Evolutionary conservation across 2,329 filamentous ascomycete species (phyloP), one percentile per base, ranked within the genome.

Genomic region (Fragosphaeria purpurea): DNA sequence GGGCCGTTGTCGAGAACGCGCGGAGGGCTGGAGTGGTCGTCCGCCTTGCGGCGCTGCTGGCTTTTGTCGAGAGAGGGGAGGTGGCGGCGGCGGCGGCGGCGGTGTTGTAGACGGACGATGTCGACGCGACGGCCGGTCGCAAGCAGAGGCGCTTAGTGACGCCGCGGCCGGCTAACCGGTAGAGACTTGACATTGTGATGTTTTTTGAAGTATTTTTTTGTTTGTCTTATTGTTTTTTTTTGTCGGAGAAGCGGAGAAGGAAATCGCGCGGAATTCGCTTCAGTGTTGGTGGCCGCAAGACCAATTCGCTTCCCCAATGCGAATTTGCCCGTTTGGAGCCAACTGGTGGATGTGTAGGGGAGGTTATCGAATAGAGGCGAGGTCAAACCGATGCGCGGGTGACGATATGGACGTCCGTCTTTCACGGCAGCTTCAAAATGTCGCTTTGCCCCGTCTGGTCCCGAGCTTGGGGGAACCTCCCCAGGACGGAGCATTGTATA

Each of bases 131-230:
- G 40, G 55, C 49, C 56, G 65, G 73, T 57, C 70, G 74, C 59
- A 81, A 69, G 65, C 76, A 82, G 61, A 85, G 71, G 61, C 83
- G 81, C 71, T 79, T 83, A 5, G 52, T 47, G 69, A 82, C 82
- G 67, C 79, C 76, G 69, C 76, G 79, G 75, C 81, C 77, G 68
- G 83, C 83, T 65, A 89, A 76, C 69, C 86, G 82, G 70, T 80
- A 80, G 65, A 89, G 73, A 61, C 81, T 76, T 68, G 84, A 77
- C 85, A 89, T n/a, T n/a, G n/a, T n/a, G n/a, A n/a, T n/a, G n/a
- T n/a, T n/a, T n/a, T n/a, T n/a, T n/a, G n/a, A n/a, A n/a, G n/a
- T n/a, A n/a, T n/a, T n/a, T n/a, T 89, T 70, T 68, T 72, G 65
- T 3, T 41, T 35, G 49, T 13, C 30, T 34, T 7, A 13, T 32